Evolutionary conservation across 2,329 filamentous ascomycete species (phyloP), one percentile per base, ranked within the genome.

Genomic region (Diaporthe aspalathi): DNA sequence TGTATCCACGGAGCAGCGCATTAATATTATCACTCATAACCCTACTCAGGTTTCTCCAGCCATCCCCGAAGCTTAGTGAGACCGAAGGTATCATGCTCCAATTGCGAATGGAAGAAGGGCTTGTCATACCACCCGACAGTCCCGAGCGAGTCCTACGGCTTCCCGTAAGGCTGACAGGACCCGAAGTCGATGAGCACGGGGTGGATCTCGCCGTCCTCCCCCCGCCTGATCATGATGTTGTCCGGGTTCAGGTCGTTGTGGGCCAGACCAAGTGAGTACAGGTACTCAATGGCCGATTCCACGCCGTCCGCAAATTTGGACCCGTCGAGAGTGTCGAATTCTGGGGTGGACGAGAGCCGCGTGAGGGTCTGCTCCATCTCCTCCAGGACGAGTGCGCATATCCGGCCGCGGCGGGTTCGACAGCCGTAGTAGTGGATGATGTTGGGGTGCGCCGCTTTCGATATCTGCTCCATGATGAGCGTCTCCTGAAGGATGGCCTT

Each of bases 351-450:
- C 22, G 43, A 49, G 22, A 53, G 5, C 17, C 35, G 50, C 24
- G 35, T 52, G 50, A 27, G 38, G 7, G 53, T 72, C 27, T 52
- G 50, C 24, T 52, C 50, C 5, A 52, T 22, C 20, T 52, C 50
- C 24, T 52, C 70, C n/a, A 73, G n/a, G 4, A 71, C 72, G 14
- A 71, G 20, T 24, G 47, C 72, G 47, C 56, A 72, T 43, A 67
- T 71, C 22, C 32, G 40, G 38, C 57, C 54, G 4, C 43, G 63
- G 11, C 63, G 24, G 14, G 66, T 70, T 9, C 70, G 72, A 40
- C 72, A 73, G 22, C 70, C 69, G n/a, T 72, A 50, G 29, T 73
- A 73, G 17, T 24, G 20, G n/a, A 73, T 56, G 47, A 74, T 70
- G 52, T 71, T 43, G 6, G 66, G 66, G 32, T 74, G 73, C 1